Base-by-base conservation (phyloP, 345 rosid genomes). In the Aegle marmelos region DNA sequence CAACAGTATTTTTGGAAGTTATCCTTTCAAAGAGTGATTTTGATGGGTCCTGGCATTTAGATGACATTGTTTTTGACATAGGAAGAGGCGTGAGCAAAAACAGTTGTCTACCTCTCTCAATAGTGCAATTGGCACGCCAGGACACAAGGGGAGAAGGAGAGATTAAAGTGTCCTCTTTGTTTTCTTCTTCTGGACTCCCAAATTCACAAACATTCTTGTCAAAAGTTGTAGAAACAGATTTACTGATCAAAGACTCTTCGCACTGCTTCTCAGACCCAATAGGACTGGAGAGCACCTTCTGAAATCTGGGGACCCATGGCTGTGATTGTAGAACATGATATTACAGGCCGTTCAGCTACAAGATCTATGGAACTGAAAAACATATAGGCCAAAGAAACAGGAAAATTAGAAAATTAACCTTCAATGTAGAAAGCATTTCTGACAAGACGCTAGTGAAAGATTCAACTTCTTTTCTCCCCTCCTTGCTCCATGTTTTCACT, bases 141-240 rank as follows among this genome's bases (percentile, higher is more conserved):
- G 92, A 83, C 27, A 96, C 98, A 6, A 94, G 90, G 7, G 99
- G 98, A 71, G 98, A 96, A 77, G 98, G 98, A 81, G 99, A 96
- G 63, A 96, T 86, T 78, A 96, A 74, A 2, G 90, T 81, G 72
- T 85, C 87, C 75, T 79, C 79, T 5, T 78, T 80, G 27, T 48
- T 84, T 78, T 86, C 83, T 78, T 88, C 82, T 50, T 89, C 93
- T 48, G 95, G 97, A 86, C 97, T 96, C 57, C 79, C 89, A 74
- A 84, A 70, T 31, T 87, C 88, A 31, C 84, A 80, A 70, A 75
- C 69, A 31, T 82, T 88, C 14, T 87, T 79, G 9, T 86, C 86
- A 56, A 67, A 79, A 17, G 63, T 69, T 53, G 67, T 62, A 70
- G 82, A 65, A 72, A 75, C 76, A 66, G 75, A 62, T 77, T 82